Conservation (phyloP, 306 rosid species). For the Boehmeria nivea region DNA sequence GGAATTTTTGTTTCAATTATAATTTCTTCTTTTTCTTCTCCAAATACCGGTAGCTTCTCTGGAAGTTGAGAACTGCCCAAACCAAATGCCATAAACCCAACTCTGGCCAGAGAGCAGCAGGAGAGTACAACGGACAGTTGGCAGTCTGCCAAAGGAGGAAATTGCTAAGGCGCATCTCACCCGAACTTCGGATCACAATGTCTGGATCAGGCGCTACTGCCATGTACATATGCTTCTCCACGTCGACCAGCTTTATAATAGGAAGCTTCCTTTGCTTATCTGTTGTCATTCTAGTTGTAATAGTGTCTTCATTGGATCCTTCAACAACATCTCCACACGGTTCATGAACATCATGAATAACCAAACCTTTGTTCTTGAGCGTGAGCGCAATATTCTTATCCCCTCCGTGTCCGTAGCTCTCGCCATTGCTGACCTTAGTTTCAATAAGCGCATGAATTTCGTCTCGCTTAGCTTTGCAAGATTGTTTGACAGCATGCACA, state of each 20-base stretch:
- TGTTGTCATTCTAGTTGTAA: conserved; percentile 16
- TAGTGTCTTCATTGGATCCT: too few species aligned
- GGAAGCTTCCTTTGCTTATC: conserved; percentile 22
- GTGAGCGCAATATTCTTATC: conserved; percentile 9
- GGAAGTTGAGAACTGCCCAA: conserved; percentile 61
- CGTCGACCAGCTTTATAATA: conserved; percentile 48
- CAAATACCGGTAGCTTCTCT: conserved; percentile 45
- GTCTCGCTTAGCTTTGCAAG: conserved; percentile 42
- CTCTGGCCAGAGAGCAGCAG: conserved; percentile 75
- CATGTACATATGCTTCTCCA: conserved; percentile 69
- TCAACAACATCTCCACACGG: conserved; percentile 17
- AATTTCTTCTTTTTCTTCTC: conserved; percentile 52
- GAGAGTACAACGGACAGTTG: conserved; percentile 55
- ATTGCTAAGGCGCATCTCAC: conserved; percentile 66
- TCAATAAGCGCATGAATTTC: conserved; percentile 31
- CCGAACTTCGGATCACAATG: conserved; percentile 56
- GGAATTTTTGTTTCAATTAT: too few species aligned
- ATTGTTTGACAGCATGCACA: conserved; percentile 52
- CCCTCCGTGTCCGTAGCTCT: conserved; percentile 17
- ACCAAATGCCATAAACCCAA: conserved; percentile 60
- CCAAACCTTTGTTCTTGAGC: conserved; percentile 28
- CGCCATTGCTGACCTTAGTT: conserved; percentile 23
- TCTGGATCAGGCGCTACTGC: conserved; percentile 75
- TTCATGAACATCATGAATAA: conserved; percentile 15
- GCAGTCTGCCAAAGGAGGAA: conserved; percentile 80